Base-by-base conservation (phyloP, 768 basidiomycete species). In the Ramaria sp. region DNA sequence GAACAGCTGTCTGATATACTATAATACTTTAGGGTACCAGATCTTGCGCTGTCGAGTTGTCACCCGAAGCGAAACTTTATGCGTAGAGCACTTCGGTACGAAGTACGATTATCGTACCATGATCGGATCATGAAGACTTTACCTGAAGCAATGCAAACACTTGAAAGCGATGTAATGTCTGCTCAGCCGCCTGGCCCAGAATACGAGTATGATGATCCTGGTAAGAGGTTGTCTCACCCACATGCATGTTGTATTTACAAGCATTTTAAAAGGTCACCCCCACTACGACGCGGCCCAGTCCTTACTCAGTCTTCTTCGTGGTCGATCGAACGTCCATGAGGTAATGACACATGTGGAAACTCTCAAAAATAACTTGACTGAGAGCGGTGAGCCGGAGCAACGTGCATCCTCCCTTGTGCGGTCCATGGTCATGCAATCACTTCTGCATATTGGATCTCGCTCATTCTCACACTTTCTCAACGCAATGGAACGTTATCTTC, bases 391-490 rank as follows among this genome's bases (percentile, higher is more conserved):
- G 24, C 73, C 74, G 25, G 75, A 73, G 32, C 70, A 73, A n/a
- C 83, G 85, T 55, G 75, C 90, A 13, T 83, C 88, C 61, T 63
- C 72, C 16, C 67, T 83, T 50, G 72, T 85, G 38, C 82, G 89
- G 22, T 83, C 86, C 27, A 85, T 98, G 60, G 76, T 88, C 16
- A 75, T 90, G 45, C 92, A 97, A 61, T 90, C 88, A 12, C 77
- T 98, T 4, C 77, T 98, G 5, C 82, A 88, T 64, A 87, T 97
- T 57, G 96, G 96, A 50, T 82, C 88, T 1, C 83, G 96, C 15
- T 96, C 94, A 3, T 97, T 99, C 74, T 97, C 94, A 0, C 96
- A 99, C 68, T 84, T 97, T 61, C 80, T 98, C 60, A 98, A 98
- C 63, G 94, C 93, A 3, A 91, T 97, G 60, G 96, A 99, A 65